These are phyloP conservation scores for Vinca major DNA, from an alignment of 305 asterid species.

Conservation along the genomic window DNA sequence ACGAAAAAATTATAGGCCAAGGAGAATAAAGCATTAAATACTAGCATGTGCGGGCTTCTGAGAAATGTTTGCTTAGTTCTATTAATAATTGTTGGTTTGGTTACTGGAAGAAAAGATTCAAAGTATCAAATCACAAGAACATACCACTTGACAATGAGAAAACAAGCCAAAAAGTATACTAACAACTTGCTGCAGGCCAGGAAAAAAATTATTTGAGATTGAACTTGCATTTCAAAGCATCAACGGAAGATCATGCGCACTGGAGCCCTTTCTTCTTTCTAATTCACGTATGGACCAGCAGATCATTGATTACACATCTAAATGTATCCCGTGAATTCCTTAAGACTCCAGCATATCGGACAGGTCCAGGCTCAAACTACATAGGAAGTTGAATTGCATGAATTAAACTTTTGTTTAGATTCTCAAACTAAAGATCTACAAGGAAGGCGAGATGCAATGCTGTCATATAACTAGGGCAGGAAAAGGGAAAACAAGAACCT, in stretches of 20 bases:
- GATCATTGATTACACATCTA: conserved; percentile 8
- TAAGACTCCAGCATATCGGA: conserved; percentile 4
- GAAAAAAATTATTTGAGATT: conserved; percentile 3
- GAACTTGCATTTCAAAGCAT: conserved; percentile 7
- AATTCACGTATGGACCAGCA: conserved; percentile 5
- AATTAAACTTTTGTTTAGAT: conserved; percentile 4
- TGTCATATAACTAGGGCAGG: too few species aligned
- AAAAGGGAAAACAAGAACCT: too few species aligned
- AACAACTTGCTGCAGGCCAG: conserved; percentile 11
- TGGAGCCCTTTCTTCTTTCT: conserved; percentile 3
- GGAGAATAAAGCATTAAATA: conserved; percentile 3
- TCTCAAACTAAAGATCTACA: neutral
- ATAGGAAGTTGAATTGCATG: conserved; percentile 1
- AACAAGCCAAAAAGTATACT: conserved; percentile 10
- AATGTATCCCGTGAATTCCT: conserved; percentile 5
- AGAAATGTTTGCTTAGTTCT: conserved; percentile 11
- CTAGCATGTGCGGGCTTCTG: conserved; percentile 7
- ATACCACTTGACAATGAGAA: conserved; percentile 5
- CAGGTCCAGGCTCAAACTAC: conserved; percentile 10
- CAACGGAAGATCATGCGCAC: conserved; percentile 1
- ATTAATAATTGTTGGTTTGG: conserved; percentile 13
- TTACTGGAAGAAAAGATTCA: conserved; percentile 12
- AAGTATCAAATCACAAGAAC: conserved; percentile 1
- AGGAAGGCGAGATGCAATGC: neutral
- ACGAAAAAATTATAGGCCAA: neutral